Conservation (phyloP, 108 stramenopile genomes). For the Conticribra guillardii region DNA sequence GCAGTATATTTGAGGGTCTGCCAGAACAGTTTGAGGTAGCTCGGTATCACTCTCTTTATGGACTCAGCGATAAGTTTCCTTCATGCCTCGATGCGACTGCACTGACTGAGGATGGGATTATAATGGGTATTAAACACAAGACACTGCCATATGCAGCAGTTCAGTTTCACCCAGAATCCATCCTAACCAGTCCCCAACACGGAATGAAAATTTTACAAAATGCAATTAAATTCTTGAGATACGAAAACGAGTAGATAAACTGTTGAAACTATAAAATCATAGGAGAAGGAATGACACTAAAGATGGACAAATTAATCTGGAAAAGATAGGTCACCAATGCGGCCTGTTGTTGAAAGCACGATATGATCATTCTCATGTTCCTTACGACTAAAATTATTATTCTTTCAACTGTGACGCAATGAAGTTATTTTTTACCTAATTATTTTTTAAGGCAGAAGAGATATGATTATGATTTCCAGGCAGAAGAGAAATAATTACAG, state of each 20-base stretch:
- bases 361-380: no score
- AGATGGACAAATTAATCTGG: no score
- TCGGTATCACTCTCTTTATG: constrained; percentile 96
- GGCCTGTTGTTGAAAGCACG: no score
- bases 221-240: constrained; percentile 62
- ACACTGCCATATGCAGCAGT: constrained; percentile 96
- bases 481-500: no score
- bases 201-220: constrained; percentile 93
- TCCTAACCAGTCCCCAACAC: constrained; percentile 90
- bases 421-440: no score
- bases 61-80: constrained; percentile 82
- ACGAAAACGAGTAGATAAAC: constrained; percentile 28
- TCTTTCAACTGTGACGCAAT: no score
- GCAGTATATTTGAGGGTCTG: constrained; percentile 88
- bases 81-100: constrained; percentile 87
- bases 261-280: no score
- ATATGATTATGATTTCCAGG: no score
- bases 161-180: constrained; percentile 98
- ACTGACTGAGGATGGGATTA: constrained; percentile 90
- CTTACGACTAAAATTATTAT: no score
- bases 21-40: constrained; percentile 93
- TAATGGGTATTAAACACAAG: constrained; percentile 97
- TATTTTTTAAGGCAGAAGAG: no score
- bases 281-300: no score
- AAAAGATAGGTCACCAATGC: no score